Conservation (phyloP, 768 basidiomycete genomes). For the Mycena filopes region DNA sequence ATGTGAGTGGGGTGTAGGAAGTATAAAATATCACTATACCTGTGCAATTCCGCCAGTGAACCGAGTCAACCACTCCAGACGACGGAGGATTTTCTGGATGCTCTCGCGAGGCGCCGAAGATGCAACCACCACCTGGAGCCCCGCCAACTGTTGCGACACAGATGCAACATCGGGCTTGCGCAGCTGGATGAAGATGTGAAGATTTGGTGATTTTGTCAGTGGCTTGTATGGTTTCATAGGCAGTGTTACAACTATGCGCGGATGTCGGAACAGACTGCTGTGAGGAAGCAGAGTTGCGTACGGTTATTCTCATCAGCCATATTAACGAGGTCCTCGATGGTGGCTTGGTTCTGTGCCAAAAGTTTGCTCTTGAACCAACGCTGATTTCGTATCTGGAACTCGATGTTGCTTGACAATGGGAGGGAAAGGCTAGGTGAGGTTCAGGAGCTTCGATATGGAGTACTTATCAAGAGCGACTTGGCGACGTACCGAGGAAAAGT, state of each 20-base stretch:
- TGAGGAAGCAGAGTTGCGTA: background rate
- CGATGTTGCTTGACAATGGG: background rate
- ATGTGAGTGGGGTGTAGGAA: too few species aligned
- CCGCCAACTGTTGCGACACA: background rate
- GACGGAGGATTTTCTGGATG: conserved; percentile 1
- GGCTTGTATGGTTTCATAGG: background rate
- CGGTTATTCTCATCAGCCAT: background rate
- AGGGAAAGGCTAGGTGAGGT: too few species aligned
- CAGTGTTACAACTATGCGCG: background rate
- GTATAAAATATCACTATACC: too few species aligned
- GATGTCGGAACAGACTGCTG: background rate
- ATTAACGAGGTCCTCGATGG: conserved; percentile 1
- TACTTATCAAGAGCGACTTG: too few species aligned
- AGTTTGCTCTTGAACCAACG: background rate
- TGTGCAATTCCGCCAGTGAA: conserved; percentile 8
- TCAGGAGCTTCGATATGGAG: too few species aligned
- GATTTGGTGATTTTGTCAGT: background rate
- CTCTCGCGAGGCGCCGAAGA: background rate
- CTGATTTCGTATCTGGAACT: conserved; percentile 2
- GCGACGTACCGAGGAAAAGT: background rate
- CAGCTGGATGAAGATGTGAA: background rate
- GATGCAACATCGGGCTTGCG: background rate
- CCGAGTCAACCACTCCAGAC: background rate
- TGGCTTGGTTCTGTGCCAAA: background rate
- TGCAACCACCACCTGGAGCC: background rate